phyloP scores from a whole-genome alignment of 2,329 filamentous ascomycete species.

The Apiospora marii region DNA sequence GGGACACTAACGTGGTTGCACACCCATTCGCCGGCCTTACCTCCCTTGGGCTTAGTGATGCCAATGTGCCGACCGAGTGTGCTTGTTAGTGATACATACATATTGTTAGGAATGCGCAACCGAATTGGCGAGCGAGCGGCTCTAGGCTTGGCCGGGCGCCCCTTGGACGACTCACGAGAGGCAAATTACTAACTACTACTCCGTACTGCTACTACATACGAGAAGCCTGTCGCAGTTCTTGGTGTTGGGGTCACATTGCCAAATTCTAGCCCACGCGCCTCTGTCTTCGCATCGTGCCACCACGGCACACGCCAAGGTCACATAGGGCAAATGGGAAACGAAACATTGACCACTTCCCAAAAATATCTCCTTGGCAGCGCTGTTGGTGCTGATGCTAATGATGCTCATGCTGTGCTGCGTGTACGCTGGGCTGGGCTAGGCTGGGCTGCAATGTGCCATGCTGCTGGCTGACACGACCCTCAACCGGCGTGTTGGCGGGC shows the following conservation, averaged over 20 bases:
- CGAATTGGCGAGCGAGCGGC: conserved; percentile 2
- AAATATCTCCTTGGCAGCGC: conserved; percentile 12
- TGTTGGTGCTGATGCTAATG: conserved; percentile 2
- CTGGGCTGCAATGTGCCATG: conserved; percentile 4
- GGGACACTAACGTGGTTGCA: conserved; percentile 4
- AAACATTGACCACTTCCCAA: not conserved
- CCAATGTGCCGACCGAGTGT: not conserved
- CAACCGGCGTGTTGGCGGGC: not conserved
- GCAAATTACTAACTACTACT: too few relatives aligned
- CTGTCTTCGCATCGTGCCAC: not conserved
- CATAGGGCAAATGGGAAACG: conserved; percentile 10
- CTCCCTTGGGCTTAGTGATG: conserved; percentile 6
- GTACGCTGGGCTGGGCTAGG: not conserved
- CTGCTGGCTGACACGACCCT: conserved; percentile 4
- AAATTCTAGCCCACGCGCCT: not conserved
- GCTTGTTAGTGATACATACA: not conserved
- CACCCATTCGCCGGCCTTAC: not conserved
- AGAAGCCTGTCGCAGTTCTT: not conserved
- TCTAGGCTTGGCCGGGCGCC: not conserved
- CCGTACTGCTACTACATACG: too few relatives aligned
- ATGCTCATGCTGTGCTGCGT: not conserved
- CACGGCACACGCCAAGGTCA: conserved; percentile 5
- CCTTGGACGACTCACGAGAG: too few relatives aligned
- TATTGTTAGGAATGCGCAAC: not conserved
- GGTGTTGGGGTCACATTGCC: not conserved